Evolutionary conservation across 345 rosid genomes (phyloP), one percentile per base, ranked within the genome.

Genomic region (Salix exigua): DNA sequence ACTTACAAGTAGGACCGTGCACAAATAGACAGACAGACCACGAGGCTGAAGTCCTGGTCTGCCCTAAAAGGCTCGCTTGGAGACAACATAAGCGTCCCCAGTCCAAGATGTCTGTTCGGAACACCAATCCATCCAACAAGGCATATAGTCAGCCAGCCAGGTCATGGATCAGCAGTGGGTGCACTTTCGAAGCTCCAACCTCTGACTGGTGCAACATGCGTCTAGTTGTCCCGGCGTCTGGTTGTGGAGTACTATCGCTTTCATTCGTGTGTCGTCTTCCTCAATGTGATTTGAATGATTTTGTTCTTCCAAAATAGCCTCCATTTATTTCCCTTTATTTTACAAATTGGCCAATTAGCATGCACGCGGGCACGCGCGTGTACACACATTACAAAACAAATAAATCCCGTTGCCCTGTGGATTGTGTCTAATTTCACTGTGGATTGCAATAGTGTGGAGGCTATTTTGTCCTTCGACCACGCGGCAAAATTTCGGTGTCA

Each of bases 111-210:
- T 67, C 78, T 63, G 75, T 48, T 65, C 30, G 23, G 42, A 3
- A 40, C 58, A 46, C 73, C 82, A 79, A 83, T 86, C 88, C 82
- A 68, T 81, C 82, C 86, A 83, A 72, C 84, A 25, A 42, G 67
- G 80, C 77, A 46, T 35, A 5, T 0, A 2, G n/a, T 5, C 21
- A 40, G 28, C 71, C 53, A 73, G 51, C 78, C 62, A 38, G 73
- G 23, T 38, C 46, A 17, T 37, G 5, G 72, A 37, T 51, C 28
- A 58, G n/a, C 13, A 62, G 16, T 9, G 5, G 66, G 30, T 16
- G n/a, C 6, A 14, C 3, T 35, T 66, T 66, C 2, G 21, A 66
- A 33, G 19, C 42, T 18, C 0, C 26, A 16, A 18, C 40, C 35
- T 31, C 44, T 4, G 69, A 33, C 23, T 8, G 7, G 66, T 62